Percentiles rank a stretch among this genome's conserved stretches.
phyloP scores from a whole-genome alignment of 2,329 filamentous ascomycete species.

The Chrysosporium keratinophilum region DNA sequence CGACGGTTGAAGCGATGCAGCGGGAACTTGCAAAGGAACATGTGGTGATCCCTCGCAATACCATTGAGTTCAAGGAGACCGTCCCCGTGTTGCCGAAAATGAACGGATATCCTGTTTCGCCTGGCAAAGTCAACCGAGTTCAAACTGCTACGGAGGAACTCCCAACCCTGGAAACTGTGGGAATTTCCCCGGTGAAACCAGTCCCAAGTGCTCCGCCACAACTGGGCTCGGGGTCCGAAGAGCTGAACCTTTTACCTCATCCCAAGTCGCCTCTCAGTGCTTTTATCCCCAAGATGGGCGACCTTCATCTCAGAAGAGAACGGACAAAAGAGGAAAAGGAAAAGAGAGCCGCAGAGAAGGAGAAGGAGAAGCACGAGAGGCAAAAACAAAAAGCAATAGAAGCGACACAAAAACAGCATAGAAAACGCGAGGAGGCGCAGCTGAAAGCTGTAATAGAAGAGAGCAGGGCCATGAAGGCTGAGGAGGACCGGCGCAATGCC shows the following conservation, averaged over 20 bases:
- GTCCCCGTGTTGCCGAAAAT: conserved; percentile 18
- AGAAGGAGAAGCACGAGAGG: conserved; percentile 43
- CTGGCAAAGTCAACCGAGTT: conserved; percentile 28
- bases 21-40: conserved; percentile 79
- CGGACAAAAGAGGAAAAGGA: conserved; percentile 48
- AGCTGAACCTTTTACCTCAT: conserved; percentile 19
- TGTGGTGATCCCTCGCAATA: conserved; percentile 29
- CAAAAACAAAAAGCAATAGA: conserved; percentile 44
- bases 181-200: conserved; percentile 26
- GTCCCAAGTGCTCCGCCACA: conserved; percentile 35
- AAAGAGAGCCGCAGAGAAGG: conserved; percentile 40
- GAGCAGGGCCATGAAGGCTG: conserved; percentile 53
- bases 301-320: conserved; percentile 60
- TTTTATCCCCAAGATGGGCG: conserved; percentile 40
- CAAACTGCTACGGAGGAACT: conserved; percentile 31
- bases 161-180: conserved; percentile 29
- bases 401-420: conserved; percentile 48
- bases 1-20: conserved; percentile 54
- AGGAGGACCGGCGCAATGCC: conserved; percentile 37
- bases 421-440: conserved; percentile 52
- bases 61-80: conserved; percentile 40
- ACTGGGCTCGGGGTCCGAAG: conserved; percentile 37
- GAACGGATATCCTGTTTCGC: conserved; percentile 26
- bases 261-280: conserved; percentile 25
- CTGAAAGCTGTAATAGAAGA: conserved; percentile 54